These are phyloP conservation scores for Boletus rubropictus DNA, from an alignment of 768 basidiomycete species.

Conservation along the genomic window DNA sequence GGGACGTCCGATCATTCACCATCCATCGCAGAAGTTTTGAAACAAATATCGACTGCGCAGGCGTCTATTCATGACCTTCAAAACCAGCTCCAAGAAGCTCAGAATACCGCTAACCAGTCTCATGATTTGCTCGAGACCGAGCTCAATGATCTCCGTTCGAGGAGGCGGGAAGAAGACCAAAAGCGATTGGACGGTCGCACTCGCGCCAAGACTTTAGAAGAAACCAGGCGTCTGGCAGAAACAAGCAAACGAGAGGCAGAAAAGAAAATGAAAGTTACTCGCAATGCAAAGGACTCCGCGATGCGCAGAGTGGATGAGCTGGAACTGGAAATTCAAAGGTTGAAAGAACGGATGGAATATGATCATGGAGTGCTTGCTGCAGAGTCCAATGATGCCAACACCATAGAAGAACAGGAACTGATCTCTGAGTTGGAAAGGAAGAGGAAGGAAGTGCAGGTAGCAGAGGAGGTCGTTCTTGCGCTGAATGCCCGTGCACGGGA, in stretches of 20 bases:
- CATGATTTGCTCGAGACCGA: slow-evolving; percentile 65
- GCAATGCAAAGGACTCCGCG: slow-evolving; percentile 57
- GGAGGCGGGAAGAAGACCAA: slow-evolving; percentile 79
- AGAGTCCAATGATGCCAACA: slow-evolving; percentile 40
- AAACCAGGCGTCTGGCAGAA: slow-evolving; percentile 80
- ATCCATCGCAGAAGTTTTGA: slow-evolving; percentile 66
- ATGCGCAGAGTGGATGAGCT: slow-evolving; percentile 51
- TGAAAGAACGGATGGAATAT: slow-evolving; percentile 49
- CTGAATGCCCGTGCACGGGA: slow-evolving; percentile 64
- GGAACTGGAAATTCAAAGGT: slow-evolving; percentile 52
- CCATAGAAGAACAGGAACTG: slow-evolving; percentile 41
- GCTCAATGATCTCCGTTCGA: slow-evolving; percentile 64
- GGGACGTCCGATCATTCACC: slow-evolving; percentile 55
- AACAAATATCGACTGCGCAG: slow-evolving; percentile 63
- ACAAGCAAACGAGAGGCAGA: slow-evolving; percentile 77
- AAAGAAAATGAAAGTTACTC: slow-evolving; percentile 73
- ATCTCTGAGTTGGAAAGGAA: slow-evolving; percentile 47
- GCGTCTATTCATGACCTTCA: slow-evolving; percentile 62
- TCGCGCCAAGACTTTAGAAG: slow-evolving; percentile 83
- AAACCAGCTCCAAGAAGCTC: slow-evolving; percentile 60
- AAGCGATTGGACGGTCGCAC: slow-evolving; percentile 71
- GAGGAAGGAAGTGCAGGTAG: slow-evolving; percentile 47
- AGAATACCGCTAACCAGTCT: slow-evolving; percentile 49
- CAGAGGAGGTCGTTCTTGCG: slow-evolving; percentile 61
- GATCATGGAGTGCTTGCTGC: slow-evolving; percentile 49